A percentile compares a stretch with the other conserved stretches of the same genome.
These are phyloP conservation scores for Neoscytalidium dimidiatum DNA, from an alignment of 2,329 filamentous ascomycete genomes.

Conservation along the genomic window DNA sequence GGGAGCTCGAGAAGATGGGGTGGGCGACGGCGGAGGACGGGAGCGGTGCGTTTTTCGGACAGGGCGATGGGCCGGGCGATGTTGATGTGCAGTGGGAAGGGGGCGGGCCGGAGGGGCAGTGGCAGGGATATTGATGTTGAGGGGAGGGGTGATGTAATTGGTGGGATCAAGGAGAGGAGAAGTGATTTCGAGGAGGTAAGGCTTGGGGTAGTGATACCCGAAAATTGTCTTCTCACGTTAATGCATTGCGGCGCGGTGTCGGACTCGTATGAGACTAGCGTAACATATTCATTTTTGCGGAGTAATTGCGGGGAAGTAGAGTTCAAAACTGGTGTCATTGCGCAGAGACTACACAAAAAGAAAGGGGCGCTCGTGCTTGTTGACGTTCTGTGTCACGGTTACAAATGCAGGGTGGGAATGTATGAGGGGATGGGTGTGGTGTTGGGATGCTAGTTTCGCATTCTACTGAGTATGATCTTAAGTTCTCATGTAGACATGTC, in stretches of 20 bases:
- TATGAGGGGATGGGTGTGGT: too few species aligned
- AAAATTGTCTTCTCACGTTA: not conserved
- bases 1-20: constrained; percentile 54
- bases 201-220: not conserved
- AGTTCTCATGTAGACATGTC: too few species aligned
- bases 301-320: not conserved
- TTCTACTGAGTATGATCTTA: too few species aligned
- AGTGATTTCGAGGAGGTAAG: not conserved
- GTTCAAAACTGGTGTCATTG: too few species aligned
- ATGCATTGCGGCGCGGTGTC: too few species aligned
- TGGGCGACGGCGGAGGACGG: constrained; percentile 31
- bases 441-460: too few species aligned
- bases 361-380: too few species aligned
- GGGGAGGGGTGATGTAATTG: not conserved
- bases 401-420: too few species aligned
- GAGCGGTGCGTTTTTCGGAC: not conserved
- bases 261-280: not conserved
- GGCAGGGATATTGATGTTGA: constrained; percentile 16
- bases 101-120: not conserved
- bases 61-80: constrained; percentile 24
- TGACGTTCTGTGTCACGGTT: too few species aligned
- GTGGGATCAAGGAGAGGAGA: not conserved
- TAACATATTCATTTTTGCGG: not conserved
- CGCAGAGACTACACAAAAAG: too few species aligned
- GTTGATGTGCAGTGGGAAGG: constrained; percentile 6